Evolutionary conservation across 2,329 filamentous ascomycete species (phyloP), one percentile per base, ranked within the genome.

Genomic region (Pezicula neosporulosa): DNA sequence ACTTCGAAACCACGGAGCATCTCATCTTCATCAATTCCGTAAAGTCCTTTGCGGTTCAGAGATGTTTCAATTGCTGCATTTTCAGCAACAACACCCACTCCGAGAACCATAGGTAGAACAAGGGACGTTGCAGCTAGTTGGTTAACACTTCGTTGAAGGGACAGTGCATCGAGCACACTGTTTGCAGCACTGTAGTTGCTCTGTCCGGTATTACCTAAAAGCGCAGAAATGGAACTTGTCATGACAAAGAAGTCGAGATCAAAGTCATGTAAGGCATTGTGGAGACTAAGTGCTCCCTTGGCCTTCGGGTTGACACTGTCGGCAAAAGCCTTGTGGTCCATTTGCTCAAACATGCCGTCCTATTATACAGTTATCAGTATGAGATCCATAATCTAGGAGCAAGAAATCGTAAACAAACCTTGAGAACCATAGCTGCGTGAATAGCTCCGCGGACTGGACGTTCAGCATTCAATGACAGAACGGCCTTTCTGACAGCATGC

Each of bases 141-240:
- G 2, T 60, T 57, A 4, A 42, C 33, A 1, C 60, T 52, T 4
- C 66, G 58, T 44, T 64, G 64, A 2, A 58, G 44, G 0, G 65
- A 60, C 30, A 71, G 64, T 1, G 60, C 56, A 45, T 73, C 70
- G 1, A 71, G 61, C 55, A 66, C 72, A 8, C 55, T 59, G 50
- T 73, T 73, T 3, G 63, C 65, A 0, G 69, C 63, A n/a, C 61
- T 64, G 44, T 74, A 74, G 38, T 70, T 70, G 24, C 53, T 56
- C 46, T 74, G 69, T 0, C 60, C 65, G 21, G 3, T 5, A 5
- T 52, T 61, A 0, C 68, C 70, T 1, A 69, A 50, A 4, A 52
- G 60, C 0, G 64, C 68, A 0, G 62, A 60, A 5, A 66, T 50
- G 30, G 53, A 66, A 44, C 47, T 65, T 55, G 45, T 62, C 52